Base-by-base conservation (phyloP, 129 eudicot genomes). In the Helianthus tuberosus region DNA sequence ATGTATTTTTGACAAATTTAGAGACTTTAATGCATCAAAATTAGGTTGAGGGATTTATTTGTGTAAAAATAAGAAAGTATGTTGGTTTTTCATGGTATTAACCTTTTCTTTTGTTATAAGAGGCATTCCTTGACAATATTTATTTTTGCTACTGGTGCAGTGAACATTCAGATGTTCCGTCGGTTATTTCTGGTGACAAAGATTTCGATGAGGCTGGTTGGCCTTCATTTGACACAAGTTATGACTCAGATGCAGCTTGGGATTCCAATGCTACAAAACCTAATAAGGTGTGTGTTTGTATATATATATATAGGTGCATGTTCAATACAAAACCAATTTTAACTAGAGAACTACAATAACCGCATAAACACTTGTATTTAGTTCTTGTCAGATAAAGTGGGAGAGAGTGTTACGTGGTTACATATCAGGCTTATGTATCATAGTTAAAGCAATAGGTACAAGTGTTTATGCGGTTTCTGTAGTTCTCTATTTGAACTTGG, bases 221-320 rank as follows among this genome's bases (percentile, higher is more conserved):
- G 92, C 93, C 89, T 62, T 46, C 85, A 74, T 87, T 89, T 63
- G 98, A 89, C 75, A 79, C 80, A 59, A 79, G 71, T 60, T 86
- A 82, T 74, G 96, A 93, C 71, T 25, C 89, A 50, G 94, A 89
- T 80, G 84, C 89, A 2, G 84, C 80, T 14, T 87, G 91, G 95
- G 95, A 81, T 69, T 63, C 75, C 64, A 82, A 75, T 71, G 41
- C 87, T 75, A 72, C 76, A 66, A 53, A 74, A 38, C 32, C 84
- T 1, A 87, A 87, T 0, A 87, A 87, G 93, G 92, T 89, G 71
- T 54, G 44, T 75, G 8, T 58, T 11, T 58, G 12, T 32, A 3
- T 32, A 5, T 53, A 53, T 53, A 49, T 11, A 49, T 13, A 12
- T 49, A 43, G 47, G 47, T 11, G 47, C 47, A 8, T 9, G 11